These are phyloP conservation scores for Penicillium sp. DNA, from an alignment of 2,329 filamentous ascomycete species.

Conservation along the genomic window DNA sequence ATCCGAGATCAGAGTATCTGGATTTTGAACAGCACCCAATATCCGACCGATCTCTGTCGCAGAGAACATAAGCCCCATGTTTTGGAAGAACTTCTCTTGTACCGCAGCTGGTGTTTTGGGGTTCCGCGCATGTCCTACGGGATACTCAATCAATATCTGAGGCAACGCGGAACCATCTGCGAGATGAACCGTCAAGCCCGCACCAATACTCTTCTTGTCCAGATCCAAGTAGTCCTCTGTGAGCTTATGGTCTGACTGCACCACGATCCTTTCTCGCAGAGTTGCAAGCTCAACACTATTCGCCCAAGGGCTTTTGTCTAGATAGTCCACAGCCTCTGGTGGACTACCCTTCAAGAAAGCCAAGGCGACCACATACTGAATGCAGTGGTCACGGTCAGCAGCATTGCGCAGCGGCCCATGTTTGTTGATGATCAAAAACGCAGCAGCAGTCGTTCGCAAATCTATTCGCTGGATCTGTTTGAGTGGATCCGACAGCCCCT, in stretches of 20 bases:
- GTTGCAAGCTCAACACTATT: conserved; percentile 14
- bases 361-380: conserved; percentile 35
- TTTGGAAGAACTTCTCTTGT: conserved; percentile 15
- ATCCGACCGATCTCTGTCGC: conserved; percentile 11
- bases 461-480: conserved; percentile 24
- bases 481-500: conserved; percentile 8
- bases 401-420: conserved; percentile 22
- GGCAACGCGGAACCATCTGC: conserved; percentile 20
- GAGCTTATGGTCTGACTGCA: conserved; percentile 26
- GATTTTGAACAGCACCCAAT: conserved; percentile 9
- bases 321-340: conserved; percentile 26
- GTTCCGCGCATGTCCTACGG: conserved; percentile 17
- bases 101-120: conserved; percentile 9
- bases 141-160: conserved; percentile 37
- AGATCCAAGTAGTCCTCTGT: conserved; percentile 30
- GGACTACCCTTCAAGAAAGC: conserved; percentile 29
- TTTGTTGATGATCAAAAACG: conserved; percentile 35
- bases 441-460: conserved; percentile 29
- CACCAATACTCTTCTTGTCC: conserved; percentile 25
- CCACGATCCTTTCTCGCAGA: conserved; percentile 24
- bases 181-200: conserved; percentile 26
- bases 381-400: conserved; percentile 37
- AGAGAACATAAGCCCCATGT: conserved; percentile 19
- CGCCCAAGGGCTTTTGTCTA: conserved; percentile 26
- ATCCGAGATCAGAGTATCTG: conserved; percentile 9